A percentile compares a stretch with the other conserved stretches of the same genome.
Conservation (phyloP, 257 asterid species). For the Galeopsis tetrahit region DNA sequence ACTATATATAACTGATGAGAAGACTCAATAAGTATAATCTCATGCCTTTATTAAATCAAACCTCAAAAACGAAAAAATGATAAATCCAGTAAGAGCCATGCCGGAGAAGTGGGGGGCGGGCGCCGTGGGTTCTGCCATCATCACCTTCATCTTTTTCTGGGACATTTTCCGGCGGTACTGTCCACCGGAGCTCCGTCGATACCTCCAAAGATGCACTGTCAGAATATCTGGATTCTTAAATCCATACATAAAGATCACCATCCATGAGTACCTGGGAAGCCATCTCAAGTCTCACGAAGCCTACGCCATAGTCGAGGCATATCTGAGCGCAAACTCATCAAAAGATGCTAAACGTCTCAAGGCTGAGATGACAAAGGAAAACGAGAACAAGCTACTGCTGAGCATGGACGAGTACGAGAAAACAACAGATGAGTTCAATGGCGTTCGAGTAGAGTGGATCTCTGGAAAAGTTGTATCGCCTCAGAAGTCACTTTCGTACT, state of each 20-base stretch:
- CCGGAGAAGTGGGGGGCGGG: slow-evolving; percentile 40
- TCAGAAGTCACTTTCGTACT: slow-evolving; percentile 14
- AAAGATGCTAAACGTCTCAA: slow-evolving; percentile 48
- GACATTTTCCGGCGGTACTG: slow-evolving; percentile 48
- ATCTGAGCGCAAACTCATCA: slow-evolving; percentile 44
- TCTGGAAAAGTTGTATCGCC: slow-evolving; percentile 35
- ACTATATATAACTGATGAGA: not conserved
- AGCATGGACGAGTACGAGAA: slow-evolving; percentile 58
- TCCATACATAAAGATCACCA: slow-evolving; percentile 49
- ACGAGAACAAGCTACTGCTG: slow-evolving; percentile 41
- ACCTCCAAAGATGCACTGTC: slow-evolving; percentile 28
- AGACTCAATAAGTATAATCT: not conserved
- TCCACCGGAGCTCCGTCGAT: slow-evolving; percentile 44
- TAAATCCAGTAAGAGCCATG: slow-evolving; percentile 27
- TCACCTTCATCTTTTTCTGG: slow-evolving; percentile 50
- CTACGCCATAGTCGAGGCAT: slow-evolving; percentile 50
- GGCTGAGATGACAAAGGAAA: slow-evolving; percentile 48
- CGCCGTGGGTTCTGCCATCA: slow-evolving; percentile 34
- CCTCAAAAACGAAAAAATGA: slow-evolving; percentile 22
- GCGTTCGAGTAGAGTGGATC: slow-evolving; percentile 45
- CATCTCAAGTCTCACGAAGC: slow-evolving; percentile 52
- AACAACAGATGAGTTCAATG: slow-evolving; percentile 41
- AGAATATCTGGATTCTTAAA: slow-evolving; percentile 40
- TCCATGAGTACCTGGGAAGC: slow-evolving; percentile 49
- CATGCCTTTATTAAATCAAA: not conserved